phyloP scores from a whole-genome alignment of 129 eudicot species.

The Tagetes patula region DNA sequence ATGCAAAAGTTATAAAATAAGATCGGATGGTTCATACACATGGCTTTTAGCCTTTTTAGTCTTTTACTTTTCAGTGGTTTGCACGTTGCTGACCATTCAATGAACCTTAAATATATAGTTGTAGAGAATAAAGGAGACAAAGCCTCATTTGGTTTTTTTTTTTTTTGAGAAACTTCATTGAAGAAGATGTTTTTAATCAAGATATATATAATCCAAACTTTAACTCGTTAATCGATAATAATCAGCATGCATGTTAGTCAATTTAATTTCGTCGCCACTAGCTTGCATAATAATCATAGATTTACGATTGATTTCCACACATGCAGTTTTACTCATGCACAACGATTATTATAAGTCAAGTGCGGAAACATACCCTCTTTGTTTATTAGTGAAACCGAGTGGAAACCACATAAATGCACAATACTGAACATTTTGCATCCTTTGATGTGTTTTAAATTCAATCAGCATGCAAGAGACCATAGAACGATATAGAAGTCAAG shows the following conservation, averaged over 20 bases:
- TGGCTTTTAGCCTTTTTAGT: not conserved
- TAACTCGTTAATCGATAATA: too few species aligned
- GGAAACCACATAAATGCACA: not conserved
- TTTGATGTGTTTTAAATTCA: constrained; percentile 15
- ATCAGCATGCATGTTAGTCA: too few species aligned
- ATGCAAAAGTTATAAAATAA: too few species aligned
- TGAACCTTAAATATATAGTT: constrained; percentile 22
- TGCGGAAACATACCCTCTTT: too few species aligned
- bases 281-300: too few species aligned
- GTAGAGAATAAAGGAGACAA: constrained; percentile 34
- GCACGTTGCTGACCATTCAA: constrained; percentile 19
- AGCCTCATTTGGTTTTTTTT: constrained; percentile 8
- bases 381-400: too few species aligned
- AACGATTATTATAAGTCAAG: too few species aligned
- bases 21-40: not conserved
- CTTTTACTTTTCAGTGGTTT: constrained; percentile 4
- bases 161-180: not conserved
- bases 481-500: constrained; percentile 63
- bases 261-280: too few species aligned
- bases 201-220: too few species aligned
- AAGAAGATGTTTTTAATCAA: not conserved
- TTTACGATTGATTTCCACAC: too few species aligned
- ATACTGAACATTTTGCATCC: not conserved
- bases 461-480: constrained; percentile 85
- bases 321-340: too few species aligned